A percentile compares a stretch with the other conserved stretches of the same genome.
phyloP scores from a whole-genome alignment of 1,284 basidiomycete species.

The Trichosporon faecale region DNA sequence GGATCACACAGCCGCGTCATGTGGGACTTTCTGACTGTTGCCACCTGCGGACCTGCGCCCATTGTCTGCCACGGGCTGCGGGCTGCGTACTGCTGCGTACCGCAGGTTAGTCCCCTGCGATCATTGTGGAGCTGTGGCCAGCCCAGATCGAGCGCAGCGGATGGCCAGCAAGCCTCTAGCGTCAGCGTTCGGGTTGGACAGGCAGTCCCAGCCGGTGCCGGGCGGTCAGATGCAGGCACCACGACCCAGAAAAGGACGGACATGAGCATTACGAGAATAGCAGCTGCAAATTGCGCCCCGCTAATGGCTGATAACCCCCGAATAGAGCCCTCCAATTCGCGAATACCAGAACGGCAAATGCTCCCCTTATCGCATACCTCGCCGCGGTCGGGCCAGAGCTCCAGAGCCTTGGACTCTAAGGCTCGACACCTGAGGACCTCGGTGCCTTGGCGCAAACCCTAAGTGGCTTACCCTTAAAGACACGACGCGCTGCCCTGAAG shows the following conservation, averaged over 20 bases:
- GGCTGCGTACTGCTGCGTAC: background rate
- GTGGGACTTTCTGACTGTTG: background rate
- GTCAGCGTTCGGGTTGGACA: background rate
- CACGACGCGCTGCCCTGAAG: background rate
- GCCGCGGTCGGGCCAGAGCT: background rate
- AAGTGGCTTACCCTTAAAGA: background rate
- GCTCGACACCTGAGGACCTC: background rate
- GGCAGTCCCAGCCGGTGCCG: no score
- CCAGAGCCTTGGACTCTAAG: background rate
- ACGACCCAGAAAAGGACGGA: background rate
- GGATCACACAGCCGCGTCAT: background rate
- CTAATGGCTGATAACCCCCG: background rate
- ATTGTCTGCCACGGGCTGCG: background rate
- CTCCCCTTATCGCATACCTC: background rate
- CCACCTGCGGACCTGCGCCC: background rate
- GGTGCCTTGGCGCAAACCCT: background rate
- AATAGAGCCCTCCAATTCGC: background rate
- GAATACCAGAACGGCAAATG: background rate
- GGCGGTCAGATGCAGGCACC: background rate
- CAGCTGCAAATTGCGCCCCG: background rate
- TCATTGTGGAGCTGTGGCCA: background rate
- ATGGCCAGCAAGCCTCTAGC: background rate
- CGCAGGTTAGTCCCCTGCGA: background rate
- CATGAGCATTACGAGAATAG: background rate
- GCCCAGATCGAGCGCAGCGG: background rate